Evolutionary conservation across 2,329 filamentous ascomycete genomes (phyloP), one percentile per base, ranked within the genome.

Genomic region (Verticillium nubilum): DNA sequence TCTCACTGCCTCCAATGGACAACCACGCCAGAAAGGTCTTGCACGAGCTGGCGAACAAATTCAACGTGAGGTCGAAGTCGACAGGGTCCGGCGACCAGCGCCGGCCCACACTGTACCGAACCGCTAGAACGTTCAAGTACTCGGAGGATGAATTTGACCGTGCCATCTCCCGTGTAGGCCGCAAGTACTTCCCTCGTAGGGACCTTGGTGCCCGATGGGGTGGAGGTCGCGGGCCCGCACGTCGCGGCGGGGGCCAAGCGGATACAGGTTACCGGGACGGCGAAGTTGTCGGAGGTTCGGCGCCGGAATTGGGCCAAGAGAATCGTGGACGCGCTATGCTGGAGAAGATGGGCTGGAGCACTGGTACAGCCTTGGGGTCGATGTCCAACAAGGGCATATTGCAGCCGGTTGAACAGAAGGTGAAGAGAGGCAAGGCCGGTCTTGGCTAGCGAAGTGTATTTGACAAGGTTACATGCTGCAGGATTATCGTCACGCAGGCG

Each of bases 311-410:
- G 31, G 90, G 91, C 1, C 78, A 80, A 4, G 90, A 89, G 58
- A 98, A 97, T 71, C 91, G 86, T 65, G 95, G 95, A 12, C 85
- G 92, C 56, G 86, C 86, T 3, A 90, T 99, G 86, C 76, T 99
- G 64, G 92, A 96, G 76, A 98, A 95, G 76, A 98, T 98, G 95
- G 95, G 95, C 3, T 99, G 95, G 93, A 90, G 85, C 62, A 88
- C 82, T 57, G 95, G 95, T 5, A 96, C 88, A 69, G 90, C 90
- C 1, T 81, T 99, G 1, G 95, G 95, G 57, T 86, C 90, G 12
- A 70, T 79, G 1, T 87, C 96, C 63, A 97, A 96, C 72, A 91
- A 95, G 73, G 95, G 95, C 31, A 95, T 97, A 57, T 74, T 96
- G 64, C 86, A 91, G 62, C 94, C 94, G 0, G 89, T 99, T 26